Evolutionary conservation across 306 rosid genomes (phyloP).

Genomic region (Prunus davidiana): DNA sequence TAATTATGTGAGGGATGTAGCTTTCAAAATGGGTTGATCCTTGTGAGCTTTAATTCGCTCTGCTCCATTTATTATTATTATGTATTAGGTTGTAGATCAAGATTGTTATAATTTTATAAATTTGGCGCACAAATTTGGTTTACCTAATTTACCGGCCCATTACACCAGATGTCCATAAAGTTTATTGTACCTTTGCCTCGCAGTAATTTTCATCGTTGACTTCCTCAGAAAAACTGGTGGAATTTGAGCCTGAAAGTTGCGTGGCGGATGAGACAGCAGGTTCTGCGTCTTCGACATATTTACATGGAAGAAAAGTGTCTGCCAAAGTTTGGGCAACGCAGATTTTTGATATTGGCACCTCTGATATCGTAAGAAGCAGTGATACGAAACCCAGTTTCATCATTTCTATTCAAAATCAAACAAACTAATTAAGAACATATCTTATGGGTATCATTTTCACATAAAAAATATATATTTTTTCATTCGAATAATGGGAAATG

Average conservation of each 20-base stretch:
- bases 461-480: fast-evolving
- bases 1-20: too few species aligned
- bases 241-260: constrained; percentile 15
- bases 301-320: constrained; percentile 50
- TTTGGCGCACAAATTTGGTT: too few species aligned
- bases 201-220: constrained; percentile 26
- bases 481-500: not conserved
- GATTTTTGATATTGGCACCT: constrained; percentile 55
- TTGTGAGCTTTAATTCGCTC: too few species aligned
- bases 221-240: not conserved
- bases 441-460: not conserved
- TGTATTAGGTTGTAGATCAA: too few species aligned
- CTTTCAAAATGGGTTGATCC: too few species aligned
- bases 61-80: too few species aligned
- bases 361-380: constrained; percentile 46
- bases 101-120: too few species aligned
- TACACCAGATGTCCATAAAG: too few species aligned
- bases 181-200: constrained; percentile 40
- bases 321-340: constrained; percentile 41
- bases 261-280: constrained; percentile 16
- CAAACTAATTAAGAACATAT: not conserved
- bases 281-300: constrained; percentile 11
- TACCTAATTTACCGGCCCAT: too few species aligned
- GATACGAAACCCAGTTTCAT: constrained; percentile 61
- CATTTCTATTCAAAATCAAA: constrained; percentile 35